Evolutionary conservation across 2,329 filamentous ascomycete genomes (phyloP).

Genomic region (Canariomyces notabilis): DNA sequence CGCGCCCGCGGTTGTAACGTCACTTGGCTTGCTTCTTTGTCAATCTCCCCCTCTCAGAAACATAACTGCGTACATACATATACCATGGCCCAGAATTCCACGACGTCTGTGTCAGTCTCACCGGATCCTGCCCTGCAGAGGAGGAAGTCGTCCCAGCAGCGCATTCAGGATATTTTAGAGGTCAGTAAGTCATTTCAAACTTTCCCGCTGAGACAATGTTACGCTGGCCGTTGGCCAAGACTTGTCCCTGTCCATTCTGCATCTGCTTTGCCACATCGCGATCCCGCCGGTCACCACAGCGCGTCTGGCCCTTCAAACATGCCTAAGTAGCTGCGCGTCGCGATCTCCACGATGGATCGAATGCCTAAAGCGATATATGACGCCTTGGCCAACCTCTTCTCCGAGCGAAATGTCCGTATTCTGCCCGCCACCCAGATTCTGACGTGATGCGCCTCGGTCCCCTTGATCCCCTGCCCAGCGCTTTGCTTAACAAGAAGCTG

Average conservation of each 20-base stretch:
- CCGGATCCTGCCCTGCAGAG: slow-evolving; percentile 12
- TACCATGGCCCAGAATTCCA: slow-evolving; percentile 5
- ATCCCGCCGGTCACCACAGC: neutral
- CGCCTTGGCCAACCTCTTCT: slow-evolving; percentile 17
- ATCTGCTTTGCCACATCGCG: too few species aligned
- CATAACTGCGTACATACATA: too few species aligned
- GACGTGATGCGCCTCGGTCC: neutral
- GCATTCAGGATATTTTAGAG: slow-evolving; percentile 32
- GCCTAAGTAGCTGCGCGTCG: neutral
- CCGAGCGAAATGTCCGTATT: slow-evolving; percentile 22
- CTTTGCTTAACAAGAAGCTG: neutral
- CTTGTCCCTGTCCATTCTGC: too few species aligned
- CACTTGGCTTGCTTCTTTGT: too few species aligned
- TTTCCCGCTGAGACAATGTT: neutral
- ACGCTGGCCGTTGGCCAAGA: too few species aligned
- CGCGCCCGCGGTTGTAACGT: too few species aligned
- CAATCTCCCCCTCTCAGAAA: neutral
- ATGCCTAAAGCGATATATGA: slow-evolving; percentile 19
- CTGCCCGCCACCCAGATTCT: neutral
- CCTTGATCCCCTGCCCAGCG: neutral
- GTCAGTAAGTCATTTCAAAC: slow-evolving; percentile 21
- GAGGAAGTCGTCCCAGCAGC: slow-evolving; percentile 29
- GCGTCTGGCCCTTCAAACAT: neutral
- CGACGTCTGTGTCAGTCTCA: slow-evolving; percentile 2
- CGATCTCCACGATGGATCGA: slow-evolving; percentile 12